These are phyloP conservation scores for Botrytis hyacinthi DNA, from an alignment of 2,329 filamentous ascomycete genomes.

Conservation along the genomic window DNA sequence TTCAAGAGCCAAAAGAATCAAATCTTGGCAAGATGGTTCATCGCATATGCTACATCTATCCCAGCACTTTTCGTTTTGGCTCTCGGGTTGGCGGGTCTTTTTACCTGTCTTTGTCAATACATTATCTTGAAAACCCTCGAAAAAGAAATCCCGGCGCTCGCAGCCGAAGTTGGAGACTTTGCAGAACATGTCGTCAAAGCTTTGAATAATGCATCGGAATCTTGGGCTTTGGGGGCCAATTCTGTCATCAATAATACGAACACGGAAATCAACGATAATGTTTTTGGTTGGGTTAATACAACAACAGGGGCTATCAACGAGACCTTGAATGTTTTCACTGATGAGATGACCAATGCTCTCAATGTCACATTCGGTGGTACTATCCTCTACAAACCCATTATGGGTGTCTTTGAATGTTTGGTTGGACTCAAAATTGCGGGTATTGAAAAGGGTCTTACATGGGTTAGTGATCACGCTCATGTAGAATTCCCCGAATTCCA, in stretches of 20 bases:
- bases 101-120: conserved; percentile 66
- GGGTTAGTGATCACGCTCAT: conserved; percentile 85
- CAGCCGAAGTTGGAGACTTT: conserved; percentile 62
- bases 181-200: conserved; percentile 61
- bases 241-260: conserved; percentile 58
- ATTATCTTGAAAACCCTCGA: conserved; percentile 61
- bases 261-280: conserved; percentile 73
- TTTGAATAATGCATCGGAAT: conserved; percentile 61
- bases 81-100: conserved; percentile 64
- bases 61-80: conserved; percentile 68
- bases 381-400: conserved; percentile 72
- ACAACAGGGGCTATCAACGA: conserved; percentile 80
- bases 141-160: conserved; percentile 63
- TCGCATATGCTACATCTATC: conserved; percentile 66
- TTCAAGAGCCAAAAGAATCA: conserved; percentile 63
- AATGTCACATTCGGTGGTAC: conserved; percentile 80
- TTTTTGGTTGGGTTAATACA: conserved; percentile 84
- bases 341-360: conserved; percentile 71
- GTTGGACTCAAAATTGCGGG: conserved; percentile 81
- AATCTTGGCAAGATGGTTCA: conserved; percentile 61
- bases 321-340: conserved; percentile 79
- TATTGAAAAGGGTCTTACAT: conserved; percentile 86
- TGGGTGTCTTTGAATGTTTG: conserved; percentile 81
- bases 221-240: conserved; percentile 65
- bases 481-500: conserved; percentile 75